A percentile compares a stretch with the other conserved stretches of the same genome.
These are phyloP conservation scores for Leccinum subtestaceum DNA, from an alignment of 768 basidiomycete genomes.

Conservation along the genomic window DNA sequence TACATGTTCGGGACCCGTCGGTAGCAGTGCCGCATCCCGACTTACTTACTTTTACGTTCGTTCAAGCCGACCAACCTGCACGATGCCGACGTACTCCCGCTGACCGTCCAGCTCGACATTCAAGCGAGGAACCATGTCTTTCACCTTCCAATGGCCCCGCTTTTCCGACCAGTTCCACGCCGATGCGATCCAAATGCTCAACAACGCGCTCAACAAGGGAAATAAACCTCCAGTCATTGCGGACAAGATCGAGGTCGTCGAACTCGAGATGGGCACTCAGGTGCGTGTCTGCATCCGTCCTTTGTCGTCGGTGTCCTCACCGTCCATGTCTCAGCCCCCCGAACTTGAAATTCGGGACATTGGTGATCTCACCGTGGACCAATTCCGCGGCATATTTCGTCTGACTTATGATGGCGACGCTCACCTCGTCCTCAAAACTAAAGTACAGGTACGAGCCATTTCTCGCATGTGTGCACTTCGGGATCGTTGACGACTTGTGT, in stretches of 20 bases:
- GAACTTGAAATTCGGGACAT: constrained; percentile 97
- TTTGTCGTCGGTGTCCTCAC: neutral
- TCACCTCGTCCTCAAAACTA: constrained; percentile 79
- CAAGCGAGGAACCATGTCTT: constrained; percentile 55
- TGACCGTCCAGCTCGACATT: constrained; percentile 4
- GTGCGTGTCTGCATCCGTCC: constrained; percentile 39
- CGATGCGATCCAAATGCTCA: constrained; percentile 96
- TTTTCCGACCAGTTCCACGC: constrained; percentile 97
- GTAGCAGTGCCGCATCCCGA: neutral
- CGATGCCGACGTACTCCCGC: constrained; percentile 18
- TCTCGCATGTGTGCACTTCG: neutral
- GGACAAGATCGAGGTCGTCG: constrained; percentile 95
- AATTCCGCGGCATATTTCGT: constrained; percentile 96
- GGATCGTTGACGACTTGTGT: constrained; percentile 6
- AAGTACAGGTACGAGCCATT: constrained; percentile 71
- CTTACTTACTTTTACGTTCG: constrained; percentile 12
- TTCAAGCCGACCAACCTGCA: constrained; percentile 12
- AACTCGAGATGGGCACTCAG: constrained; percentile 98
- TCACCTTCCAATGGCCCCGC: constrained; percentile 93
- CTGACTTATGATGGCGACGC: constrained; percentile 95
- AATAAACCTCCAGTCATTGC: constrained; percentile 97
- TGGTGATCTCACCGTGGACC: constrained; percentile 91
- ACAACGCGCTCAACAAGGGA: constrained; percentile 95
- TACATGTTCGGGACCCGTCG: neutral
- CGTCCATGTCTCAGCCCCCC: constrained; percentile 64